Conservation (phyloP, 306 rosid genomes). For the Arachis stenosperma region DNA sequence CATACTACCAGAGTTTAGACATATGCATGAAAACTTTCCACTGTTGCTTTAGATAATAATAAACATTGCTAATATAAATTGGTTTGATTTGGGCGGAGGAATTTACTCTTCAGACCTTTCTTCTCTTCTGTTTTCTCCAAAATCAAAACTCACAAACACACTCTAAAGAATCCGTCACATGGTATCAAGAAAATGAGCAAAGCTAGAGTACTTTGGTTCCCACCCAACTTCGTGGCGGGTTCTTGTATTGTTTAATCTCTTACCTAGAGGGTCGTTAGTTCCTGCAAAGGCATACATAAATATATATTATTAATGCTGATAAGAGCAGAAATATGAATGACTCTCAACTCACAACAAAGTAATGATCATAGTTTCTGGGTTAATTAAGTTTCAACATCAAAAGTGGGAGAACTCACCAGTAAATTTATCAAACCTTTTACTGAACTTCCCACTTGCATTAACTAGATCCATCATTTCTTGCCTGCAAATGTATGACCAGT, state of each 20-base stretch:
- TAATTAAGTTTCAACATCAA: constrained; percentile 4
- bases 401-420: constrained; percentile 59
- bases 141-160: neutral
- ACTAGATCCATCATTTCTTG: constrained; percentile 92
- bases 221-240: constrained; percentile 76
- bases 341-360: constrained; percentile 2
- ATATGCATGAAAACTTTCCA: constrained; percentile 8
- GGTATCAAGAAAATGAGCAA: constrained; percentile 65
- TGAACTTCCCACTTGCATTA: constrained; percentile 76
- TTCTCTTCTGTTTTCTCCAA: no score
- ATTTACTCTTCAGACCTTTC: no score
- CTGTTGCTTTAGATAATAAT: constrained; percentile 1
- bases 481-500: constrained; percentile 53
- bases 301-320: neutral
- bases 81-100: no score
- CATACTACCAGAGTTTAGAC: neutral
- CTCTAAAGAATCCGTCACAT: constrained; percentile 34
- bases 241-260: constrained; percentile 82
- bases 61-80: constrained; percentile 13
- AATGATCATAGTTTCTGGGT: neutral
- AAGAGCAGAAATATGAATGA: neutral
- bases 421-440: constrained; percentile 68
- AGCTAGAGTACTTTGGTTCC: constrained; percentile 88
- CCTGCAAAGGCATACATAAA: constrained; percentile 50
- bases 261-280: constrained; percentile 78